Conservation (phyloP, 2,329 filamentous ascomycete genomes). For the Pleurostoma richardsiae region DNA sequence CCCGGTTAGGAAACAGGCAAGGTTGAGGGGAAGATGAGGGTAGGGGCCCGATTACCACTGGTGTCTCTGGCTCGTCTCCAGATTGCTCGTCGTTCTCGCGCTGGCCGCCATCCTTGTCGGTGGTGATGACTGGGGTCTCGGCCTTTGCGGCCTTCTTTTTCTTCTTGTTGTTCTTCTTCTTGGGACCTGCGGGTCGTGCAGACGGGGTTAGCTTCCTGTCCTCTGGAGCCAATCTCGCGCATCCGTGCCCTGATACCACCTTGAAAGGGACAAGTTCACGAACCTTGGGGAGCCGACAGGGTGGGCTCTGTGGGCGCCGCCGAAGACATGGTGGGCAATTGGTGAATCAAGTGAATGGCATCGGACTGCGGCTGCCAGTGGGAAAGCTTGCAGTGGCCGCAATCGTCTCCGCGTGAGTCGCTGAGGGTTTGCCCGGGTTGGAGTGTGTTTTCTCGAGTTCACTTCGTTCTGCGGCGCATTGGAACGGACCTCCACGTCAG, state of each 20-base stretch:
- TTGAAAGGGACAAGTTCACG: background rate
- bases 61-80: constrained; percentile 8
- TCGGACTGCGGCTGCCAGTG: background rate
- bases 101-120: background rate
- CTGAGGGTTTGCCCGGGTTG: too few species aligned
- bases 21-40: background rate
- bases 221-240: background rate
- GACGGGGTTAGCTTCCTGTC: background rate
- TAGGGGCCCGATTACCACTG: constrained; percentile 6
- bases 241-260: background rate
- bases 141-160: constrained; percentile 7
- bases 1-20: background rate
- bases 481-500: too few species aligned
- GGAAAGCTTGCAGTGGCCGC: too few species aligned
- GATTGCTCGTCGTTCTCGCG: constrained; percentile 4
- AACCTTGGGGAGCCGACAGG: constrained; percentile 1
- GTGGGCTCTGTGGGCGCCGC: constrained; percentile 9
- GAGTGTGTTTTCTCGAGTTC: too few species aligned
- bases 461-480: too few species aligned
- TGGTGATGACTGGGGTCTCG: constrained; percentile 5
- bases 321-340: constrained; percentile 11
- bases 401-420: too few species aligned
- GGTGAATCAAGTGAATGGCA: constrained; percentile 4
- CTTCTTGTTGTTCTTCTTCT: constrained; percentile 10
- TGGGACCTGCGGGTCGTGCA: constrained; percentile 4